These are phyloP conservation scores for Saraca asoca DNA, from an alignment of 331 rosid genomes.

Conservation along the genomic window DNA sequence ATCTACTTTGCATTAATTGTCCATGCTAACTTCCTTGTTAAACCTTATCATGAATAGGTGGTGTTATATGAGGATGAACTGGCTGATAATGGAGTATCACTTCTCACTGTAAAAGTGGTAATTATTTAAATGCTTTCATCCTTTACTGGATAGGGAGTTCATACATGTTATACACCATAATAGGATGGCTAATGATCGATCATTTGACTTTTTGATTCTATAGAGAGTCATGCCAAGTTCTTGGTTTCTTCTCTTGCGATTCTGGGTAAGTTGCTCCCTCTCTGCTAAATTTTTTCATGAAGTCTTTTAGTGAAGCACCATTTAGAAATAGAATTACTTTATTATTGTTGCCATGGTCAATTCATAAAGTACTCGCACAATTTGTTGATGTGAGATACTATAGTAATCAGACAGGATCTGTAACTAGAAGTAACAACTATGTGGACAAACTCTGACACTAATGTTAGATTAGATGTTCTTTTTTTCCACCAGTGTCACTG, in stretches of 20 bases:
- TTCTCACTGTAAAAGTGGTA: slow-evolving; percentile 97
- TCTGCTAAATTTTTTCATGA: slow-evolving; percentile 18
- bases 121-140: slow-evolving; percentile 34
- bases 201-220: slow-evolving; percentile 38
- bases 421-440: neutral
- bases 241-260: slow-evolving; percentile 96
- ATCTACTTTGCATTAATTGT: slow-evolving; percentile 18
- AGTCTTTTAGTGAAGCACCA: slow-evolving; percentile 7
- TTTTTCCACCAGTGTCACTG: slow-evolving; percentile 16
- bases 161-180: slow-evolving; percentile 7
- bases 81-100: slow-evolving; percentile 92
- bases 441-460: slow-evolving; percentile 1
- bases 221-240: slow-evolving; percentile 96
- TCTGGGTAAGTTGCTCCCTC: slow-evolving; percentile 72
- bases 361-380: neutral
- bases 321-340: neutral
- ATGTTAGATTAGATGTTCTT: slow-evolving; percentile 21
- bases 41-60: slow-evolving; percentile 59
- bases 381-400: slow-evolving; percentile 2
- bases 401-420: slow-evolving; percentile 29
- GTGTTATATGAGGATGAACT: slow-evolving; percentile 93
- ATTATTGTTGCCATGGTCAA: neutral
- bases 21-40: neutral
- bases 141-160: neutral
- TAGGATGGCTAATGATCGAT: slow-evolving; percentile 35